Conservation (phyloP, 352 stramenopile species). For the Phytophthora foliorum region DNA sequence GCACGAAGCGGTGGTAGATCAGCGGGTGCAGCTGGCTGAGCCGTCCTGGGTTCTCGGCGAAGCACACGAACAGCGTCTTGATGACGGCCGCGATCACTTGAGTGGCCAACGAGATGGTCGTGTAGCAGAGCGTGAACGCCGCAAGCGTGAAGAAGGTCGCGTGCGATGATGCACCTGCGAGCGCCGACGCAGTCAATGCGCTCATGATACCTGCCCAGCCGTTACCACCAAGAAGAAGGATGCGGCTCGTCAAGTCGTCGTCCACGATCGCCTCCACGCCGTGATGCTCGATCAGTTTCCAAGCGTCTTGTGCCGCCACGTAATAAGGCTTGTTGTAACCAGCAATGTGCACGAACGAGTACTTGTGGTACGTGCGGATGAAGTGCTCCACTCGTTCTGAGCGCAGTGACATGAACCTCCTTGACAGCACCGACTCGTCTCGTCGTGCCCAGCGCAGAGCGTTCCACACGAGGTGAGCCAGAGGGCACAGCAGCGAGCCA, state of each 20-base stretch:
- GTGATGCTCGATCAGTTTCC: conserved; percentile 79
- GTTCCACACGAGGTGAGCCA: conserved; percentile 85
- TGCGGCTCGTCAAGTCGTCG: conserved; percentile 84
- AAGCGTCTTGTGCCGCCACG: conserved; percentile 79
- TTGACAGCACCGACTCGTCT: conserved; percentile 74
- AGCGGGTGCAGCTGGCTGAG: conserved; percentile 86
- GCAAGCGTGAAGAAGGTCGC: conserved; percentile 80
- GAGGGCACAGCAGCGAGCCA: conserved; percentile 79
- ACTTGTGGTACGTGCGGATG: conserved; percentile 90
- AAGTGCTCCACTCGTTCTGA: conserved; percentile 78
- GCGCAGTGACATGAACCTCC: conserved; percentile 65
- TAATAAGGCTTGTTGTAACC: conserved; percentile 87
- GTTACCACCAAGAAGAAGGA: conserved; percentile 78
- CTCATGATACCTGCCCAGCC: conserved; percentile 86
- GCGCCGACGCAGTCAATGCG: conserved; percentile 67
- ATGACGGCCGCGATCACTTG: conserved; percentile 80
- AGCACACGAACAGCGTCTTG: conserved; percentile 91
- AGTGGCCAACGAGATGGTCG: conserved; percentile 78
- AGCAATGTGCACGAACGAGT: conserved; percentile 85
- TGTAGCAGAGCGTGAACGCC: conserved; percentile 85
- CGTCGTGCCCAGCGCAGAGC: conserved; percentile 77
- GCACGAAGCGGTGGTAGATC: conserved; percentile 90
- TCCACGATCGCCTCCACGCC: conserved; percentile 89
- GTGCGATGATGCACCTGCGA: conserved; percentile 60
- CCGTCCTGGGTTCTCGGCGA: conserved; percentile 80